phyloP scores from a whole-genome alignment of 805 yeast genomes.

The Saccharomycopsis fermentans region DNA sequence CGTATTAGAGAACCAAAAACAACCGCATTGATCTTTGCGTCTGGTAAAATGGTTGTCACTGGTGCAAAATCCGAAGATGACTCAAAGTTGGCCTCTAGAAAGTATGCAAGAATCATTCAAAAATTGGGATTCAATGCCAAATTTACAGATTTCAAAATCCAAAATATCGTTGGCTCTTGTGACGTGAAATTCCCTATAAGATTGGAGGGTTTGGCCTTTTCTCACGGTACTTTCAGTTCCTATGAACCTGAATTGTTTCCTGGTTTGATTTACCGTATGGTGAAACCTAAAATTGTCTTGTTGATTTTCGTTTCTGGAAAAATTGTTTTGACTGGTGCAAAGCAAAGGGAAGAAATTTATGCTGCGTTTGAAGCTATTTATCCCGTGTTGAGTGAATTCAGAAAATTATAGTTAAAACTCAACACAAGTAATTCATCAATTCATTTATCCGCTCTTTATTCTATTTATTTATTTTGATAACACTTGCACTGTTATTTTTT shows the following conservation, averaged over 20 bases:
- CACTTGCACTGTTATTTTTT: not conserved
- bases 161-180: constrained; percentile 96
- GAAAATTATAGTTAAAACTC: constrained; percentile 44
- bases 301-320: constrained; percentile 95
- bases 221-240: constrained; percentile 97
- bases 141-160: constrained; percentile 95
- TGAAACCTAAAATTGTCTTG: constrained; percentile 93
- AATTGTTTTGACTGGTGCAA: constrained; percentile 96
- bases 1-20: constrained; percentile 98
- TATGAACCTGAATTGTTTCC: constrained; percentile 98
- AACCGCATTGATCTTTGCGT: constrained; percentile 93
- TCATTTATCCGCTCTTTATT: not conserved
- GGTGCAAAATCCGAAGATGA: constrained; percentile 99
- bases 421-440: not conserved
- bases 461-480: not conserved
- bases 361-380: constrained; percentile 97
- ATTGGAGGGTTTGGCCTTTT: constrained; percentile 92
- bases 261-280: constrained; percentile 98
- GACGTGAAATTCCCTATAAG: constrained; percentile 97
- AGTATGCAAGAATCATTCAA: constrained; percentile 95
- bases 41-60: constrained; percentile 98
- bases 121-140: constrained; percentile 96
- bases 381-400: constrained; percentile 96
- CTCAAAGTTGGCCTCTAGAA: constrained; percentile 94
- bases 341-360: constrained; percentile 96